Evolutionary conservation across 169 alveolate species (phyloP).

Genomic region (Plasmodium inui): DNA sequence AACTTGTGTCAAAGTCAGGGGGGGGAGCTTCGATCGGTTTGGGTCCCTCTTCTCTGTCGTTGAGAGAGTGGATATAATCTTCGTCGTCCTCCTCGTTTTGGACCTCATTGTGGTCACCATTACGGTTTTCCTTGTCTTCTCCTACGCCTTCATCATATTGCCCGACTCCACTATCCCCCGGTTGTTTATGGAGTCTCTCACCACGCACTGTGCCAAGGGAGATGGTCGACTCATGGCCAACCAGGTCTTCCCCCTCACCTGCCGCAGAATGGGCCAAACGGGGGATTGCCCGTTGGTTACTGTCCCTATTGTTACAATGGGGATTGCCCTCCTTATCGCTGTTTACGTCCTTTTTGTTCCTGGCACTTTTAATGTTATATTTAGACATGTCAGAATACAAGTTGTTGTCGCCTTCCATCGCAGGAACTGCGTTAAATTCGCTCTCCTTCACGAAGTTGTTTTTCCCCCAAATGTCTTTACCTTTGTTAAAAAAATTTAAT

Average conservation of each 20-base stretch:
- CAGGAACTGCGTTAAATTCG: neutral
- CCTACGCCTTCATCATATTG: neutral
- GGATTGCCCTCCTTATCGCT: neutral
- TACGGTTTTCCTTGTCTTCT: neutral
- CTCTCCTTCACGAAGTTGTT: neutral
- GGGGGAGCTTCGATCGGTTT: neutral
- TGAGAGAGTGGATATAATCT: neutral
- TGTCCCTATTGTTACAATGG: neutral
- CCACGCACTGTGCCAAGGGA: neutral
- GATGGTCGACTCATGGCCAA: neutral
- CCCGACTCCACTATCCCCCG: neutral
- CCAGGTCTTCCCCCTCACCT: neutral
- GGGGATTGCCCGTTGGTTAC: neutral
- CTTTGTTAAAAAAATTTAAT: constrained; percentile 18
- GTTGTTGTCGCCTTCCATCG: neutral
- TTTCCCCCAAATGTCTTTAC: constrained; percentile 19
- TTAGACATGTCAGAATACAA: neutral
- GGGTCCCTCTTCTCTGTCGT: neutral
- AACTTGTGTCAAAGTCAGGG: neutral
- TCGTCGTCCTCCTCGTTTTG: neutral
- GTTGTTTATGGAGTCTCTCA: neutral
- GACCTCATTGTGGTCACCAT: neutral
- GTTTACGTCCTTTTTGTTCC: neutral
- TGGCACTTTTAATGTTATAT: neutral
- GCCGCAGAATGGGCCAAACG: neutral